Conservation (phyloP, 768 basidiomycete genomes). For the Mycena latifolia region DNA sequence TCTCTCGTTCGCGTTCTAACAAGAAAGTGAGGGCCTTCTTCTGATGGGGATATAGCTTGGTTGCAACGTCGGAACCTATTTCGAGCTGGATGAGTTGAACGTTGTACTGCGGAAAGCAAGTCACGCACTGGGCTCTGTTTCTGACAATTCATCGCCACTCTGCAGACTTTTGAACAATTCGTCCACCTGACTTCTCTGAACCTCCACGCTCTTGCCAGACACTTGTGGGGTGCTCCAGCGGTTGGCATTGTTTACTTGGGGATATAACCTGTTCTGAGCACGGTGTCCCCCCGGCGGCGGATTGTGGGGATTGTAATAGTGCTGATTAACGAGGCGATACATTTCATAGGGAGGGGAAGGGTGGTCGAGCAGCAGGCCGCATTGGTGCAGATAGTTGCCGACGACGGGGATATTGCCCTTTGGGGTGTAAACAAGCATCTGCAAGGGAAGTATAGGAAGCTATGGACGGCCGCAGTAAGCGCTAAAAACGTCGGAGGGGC, state of each 20-base stretch:
- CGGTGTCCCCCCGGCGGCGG: conserved; percentile 77
- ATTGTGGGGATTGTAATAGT: conserved; percentile 92
- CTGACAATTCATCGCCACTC: conserved; percentile 86
- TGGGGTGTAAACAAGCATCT: conserved; percentile 92
- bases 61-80: conserved; percentile 79
- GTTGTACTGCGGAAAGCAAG: no score
- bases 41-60: conserved; percentile 95
- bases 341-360: conserved; percentile 77
- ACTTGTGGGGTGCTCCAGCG: conserved; percentile 71
- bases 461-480: conserved; percentile 46
- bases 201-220: conserved; percentile 85
- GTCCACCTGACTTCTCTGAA: conserved; percentile 94
- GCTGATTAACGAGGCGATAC: conserved; percentile 69
- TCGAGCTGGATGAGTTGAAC: conserved; percentile 31
- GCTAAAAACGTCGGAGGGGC: conserved; percentile 33
- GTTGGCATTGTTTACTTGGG: conserved; percentile 47
- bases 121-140: conserved; percentile 85
- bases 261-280: conserved; percentile 29
- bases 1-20: conserved; percentile 87
- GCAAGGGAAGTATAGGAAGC: conserved; percentile 87
- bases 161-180: conserved; percentile 92
- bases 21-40: conserved; percentile 98
- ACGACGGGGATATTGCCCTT: conserved; percentile 93
- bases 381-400: conserved; percentile 77
- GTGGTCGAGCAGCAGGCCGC: conserved; percentile 82